phyloP scores from a whole-genome alignment of 2,329 filamentous ascomycete genomes.

The Rhynchosporium graminicola region DNA sequence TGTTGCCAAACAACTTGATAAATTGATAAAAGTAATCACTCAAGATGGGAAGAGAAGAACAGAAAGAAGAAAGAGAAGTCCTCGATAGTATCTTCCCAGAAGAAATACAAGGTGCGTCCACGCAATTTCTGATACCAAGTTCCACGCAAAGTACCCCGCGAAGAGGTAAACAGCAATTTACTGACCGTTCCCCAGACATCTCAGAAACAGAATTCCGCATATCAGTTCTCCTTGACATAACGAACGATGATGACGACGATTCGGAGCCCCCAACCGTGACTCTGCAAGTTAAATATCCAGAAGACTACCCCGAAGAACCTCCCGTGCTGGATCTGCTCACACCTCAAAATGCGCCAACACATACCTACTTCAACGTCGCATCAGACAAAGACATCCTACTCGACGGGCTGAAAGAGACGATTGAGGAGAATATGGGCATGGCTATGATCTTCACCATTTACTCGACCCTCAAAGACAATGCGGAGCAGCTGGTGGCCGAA shows the following conservation, averaged over 20 bases:
- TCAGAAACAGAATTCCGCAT: conserved; percentile 89
- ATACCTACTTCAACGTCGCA: conserved; percentile 75
- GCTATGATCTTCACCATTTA: conserved; percentile 95
- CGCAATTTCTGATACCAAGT: neutral
- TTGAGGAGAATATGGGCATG: conserved; percentile 94
- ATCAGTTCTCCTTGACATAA: conserved; percentile 79
- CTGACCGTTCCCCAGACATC: conserved; percentile 61
- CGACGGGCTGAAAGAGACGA: conserved; percentile 67
- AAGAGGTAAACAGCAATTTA: neutral
- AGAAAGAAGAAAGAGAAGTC: conserved; percentile 93
- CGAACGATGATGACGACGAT: conserved; percentile 62
- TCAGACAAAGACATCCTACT: conserved; percentile 78
- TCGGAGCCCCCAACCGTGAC: conserved; percentile 70
- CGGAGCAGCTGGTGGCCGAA: conserved; percentile 80
- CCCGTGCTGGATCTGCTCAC: conserved; percentile 79
- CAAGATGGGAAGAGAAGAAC: conserved; percentile 77
- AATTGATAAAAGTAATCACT: conserved; percentile 15
- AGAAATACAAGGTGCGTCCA: conserved; percentile 78
- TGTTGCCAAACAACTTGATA: neutral
- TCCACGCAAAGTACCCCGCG: neutral
- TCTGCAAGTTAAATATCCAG: conserved; percentile 86
- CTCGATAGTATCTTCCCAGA: conserved; percentile 98
- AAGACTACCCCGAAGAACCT: conserved; percentile 83
- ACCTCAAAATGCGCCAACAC: conserved; percentile 66
- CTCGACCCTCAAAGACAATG: conserved; percentile 82